phyloP scores from a whole-genome alignment of 2,329 filamentous ascomycete species.

The Incumbomyces lentus region DNA sequence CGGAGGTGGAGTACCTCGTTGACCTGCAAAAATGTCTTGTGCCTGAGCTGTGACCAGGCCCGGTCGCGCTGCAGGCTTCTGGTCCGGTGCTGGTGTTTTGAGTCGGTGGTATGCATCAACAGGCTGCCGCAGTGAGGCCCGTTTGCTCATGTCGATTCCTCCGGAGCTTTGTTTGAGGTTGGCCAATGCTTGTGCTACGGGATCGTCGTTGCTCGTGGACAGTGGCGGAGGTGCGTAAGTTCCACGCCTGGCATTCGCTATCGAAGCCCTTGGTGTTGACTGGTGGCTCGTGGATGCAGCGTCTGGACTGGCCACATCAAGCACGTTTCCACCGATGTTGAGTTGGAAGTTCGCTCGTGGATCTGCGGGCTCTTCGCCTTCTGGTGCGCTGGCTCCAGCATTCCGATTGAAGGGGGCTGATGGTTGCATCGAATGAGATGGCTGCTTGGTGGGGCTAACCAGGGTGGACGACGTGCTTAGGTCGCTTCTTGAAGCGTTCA shows the following conservation, averaged over 20 bases:
- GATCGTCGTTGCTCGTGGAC: slow-evolving; percentile 52
- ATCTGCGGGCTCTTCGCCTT: slow-evolving; percentile 77
- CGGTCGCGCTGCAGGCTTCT: slow-evolving; percentile 24
- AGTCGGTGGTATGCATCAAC: slow-evolving; percentile 94
- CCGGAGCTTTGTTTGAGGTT: slow-evolving; percentile 58
- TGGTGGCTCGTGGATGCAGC: slow-evolving; percentile 30
- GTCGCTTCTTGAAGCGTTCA: slow-evolving; percentile 15
- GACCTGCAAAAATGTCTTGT: slow-evolving; percentile 44
- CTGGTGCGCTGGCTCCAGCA: slow-evolving; percentile 23
- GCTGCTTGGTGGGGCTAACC: slow-evolving; percentile 35
- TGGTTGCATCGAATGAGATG: slow-evolving; percentile 21
- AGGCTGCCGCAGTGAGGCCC: slow-evolving; percentile 73
- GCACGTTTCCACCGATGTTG: slow-evolving; percentile 92
- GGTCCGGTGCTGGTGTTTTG: slow-evolving; percentile 58
- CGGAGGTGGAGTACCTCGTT: slow-evolving; percentile 71
- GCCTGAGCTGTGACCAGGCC: slow-evolving; percentile 17
- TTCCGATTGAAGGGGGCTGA: slow-evolving; percentile 29
- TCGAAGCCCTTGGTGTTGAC: slow-evolving; percentile 32
- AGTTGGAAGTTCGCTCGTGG: slow-evolving; percentile 86
- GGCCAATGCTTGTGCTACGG: slow-evolving; percentile 82
- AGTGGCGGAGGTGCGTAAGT: slow-evolving; percentile 12
- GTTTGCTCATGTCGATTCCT: slow-evolving; percentile 58
- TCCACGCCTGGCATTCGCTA: slow-evolving; percentile 26
- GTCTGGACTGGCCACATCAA: slow-evolving; percentile 76
- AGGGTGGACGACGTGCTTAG: slow-evolving; percentile 25